Conservation (phyloP, 2,329 filamentous ascomycete species). For the Ceratocystis papillata region DNA sequence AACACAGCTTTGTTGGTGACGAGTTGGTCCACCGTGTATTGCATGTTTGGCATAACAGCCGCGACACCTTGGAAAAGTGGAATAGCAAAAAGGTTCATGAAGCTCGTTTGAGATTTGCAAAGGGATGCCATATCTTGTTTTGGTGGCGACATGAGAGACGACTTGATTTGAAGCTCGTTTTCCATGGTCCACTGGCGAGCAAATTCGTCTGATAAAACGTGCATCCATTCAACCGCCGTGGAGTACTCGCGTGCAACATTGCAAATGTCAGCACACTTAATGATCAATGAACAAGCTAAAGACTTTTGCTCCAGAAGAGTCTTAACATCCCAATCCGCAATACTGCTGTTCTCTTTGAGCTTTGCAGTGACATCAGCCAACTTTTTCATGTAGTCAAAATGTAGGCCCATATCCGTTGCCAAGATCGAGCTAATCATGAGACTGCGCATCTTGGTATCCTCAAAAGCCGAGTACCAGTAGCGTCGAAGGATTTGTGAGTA, state of each 20-base stretch:
- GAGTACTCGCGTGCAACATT: slow-evolving; percentile 84
- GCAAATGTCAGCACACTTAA: slow-evolving; percentile 98
- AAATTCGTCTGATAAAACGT: slow-evolving; percentile 91
- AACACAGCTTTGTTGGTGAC: slow-evolving; percentile 27
- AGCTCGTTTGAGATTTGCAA: slow-evolving; percentile 79
- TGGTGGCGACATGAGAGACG: slow-evolving; percentile 75
- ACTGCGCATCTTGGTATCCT: slow-evolving; percentile 67
- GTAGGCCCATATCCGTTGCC: slow-evolving; percentile 92
- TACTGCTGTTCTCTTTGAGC: slow-evolving; percentile 53
- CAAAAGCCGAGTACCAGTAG: slow-evolving; percentile 78
- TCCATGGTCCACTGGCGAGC: slow-evolving; percentile 90
- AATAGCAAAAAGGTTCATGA: slow-evolving; percentile 92
- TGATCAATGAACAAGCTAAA: slow-evolving; percentile 77
- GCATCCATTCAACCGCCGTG: slow-evolving; percentile 78
- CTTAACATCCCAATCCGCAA: slow-evolving; percentile 66
- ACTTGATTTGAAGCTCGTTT: slow-evolving; percentile 71
- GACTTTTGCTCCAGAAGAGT: slow-evolving; percentile 65
- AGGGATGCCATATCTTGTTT: slow-evolving; percentile 74
- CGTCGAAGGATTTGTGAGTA: slow-evolving; percentile 90
- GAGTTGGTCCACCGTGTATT: slow-evolving; percentile 68
- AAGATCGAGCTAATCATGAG: slow-evolving; percentile 97
- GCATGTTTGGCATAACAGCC: slow-evolving; percentile 74
- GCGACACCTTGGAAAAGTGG: slow-evolving; percentile 83
- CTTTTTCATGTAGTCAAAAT: slow-evolving; percentile 93
- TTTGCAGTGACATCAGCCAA: slow-evolving; percentile 71